Percentiles rank a stretch among this genome's conserved stretches.
Conservation (phyloP, 768 basidiomycete genomes). For the Erythrobasidium yunnanense region DNA sequence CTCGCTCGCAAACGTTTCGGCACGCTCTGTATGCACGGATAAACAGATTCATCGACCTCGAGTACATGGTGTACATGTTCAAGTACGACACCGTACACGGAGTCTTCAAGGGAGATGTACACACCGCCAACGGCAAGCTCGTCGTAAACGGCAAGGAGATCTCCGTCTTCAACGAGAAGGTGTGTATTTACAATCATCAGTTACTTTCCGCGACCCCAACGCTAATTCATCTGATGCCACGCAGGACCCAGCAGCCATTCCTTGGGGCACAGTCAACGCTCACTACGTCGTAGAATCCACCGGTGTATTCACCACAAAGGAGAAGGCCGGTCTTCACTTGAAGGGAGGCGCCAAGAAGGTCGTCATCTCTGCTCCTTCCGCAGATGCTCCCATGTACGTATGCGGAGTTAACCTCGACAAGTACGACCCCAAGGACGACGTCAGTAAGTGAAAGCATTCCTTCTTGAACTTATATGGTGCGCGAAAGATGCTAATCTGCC, state of each 20-base stretch:
- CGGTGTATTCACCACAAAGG: slow-evolving; percentile 93
- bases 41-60: slow-evolving; percentile 80
- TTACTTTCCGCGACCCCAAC: neutral
- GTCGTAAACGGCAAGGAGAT: slow-evolving; percentile 67
- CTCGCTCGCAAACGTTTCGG: no score
- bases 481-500: neutral
- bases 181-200: neutral
- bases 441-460: slow-evolving; percentile 40
- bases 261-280: slow-evolving; percentile 68
- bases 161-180: slow-evolving; percentile 64
- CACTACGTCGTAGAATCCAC: slow-evolving; percentile 95
- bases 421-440: slow-evolving; percentile 77
- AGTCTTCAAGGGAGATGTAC: slow-evolving; percentile 73
- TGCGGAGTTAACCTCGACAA: slow-evolving; percentile 86
- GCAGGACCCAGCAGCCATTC: slow-evolving; percentile 66
- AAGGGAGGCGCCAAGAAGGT: slow-evolving; percentile 99
- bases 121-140: slow-evolving; percentile 79
- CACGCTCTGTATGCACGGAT: neutral
- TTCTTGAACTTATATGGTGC: neutral
- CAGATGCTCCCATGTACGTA: slow-evolving; percentile 80
- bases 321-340: slow-evolving; percentile 84
- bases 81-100: slow-evolving; percentile 73
- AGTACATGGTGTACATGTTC: slow-evolving; percentile 84
- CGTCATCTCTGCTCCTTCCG: slow-evolving; percentile 96
- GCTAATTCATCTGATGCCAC: neutral